A percentile compares a stretch with the other conserved stretches of the same genome.
phyloP scores from a whole-genome alignment of 2,329 filamentous ascomycete species.

The Escovopsis sp. region DNA sequence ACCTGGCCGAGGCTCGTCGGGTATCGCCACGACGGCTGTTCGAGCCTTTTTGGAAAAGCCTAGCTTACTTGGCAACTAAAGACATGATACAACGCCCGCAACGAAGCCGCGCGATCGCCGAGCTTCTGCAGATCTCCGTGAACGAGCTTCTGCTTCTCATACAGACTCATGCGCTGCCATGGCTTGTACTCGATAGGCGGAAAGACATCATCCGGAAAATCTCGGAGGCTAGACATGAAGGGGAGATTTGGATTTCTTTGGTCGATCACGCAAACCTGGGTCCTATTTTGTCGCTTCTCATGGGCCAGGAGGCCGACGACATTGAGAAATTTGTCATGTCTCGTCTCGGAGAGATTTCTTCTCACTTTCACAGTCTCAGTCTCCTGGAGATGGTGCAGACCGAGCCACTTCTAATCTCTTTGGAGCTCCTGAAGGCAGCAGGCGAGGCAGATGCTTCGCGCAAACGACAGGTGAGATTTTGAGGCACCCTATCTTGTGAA shows the following conservation, averaged over 20 bases:
- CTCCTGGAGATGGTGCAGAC: constrained; percentile 56
- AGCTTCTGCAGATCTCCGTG: constrained; percentile 63
- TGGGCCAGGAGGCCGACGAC: constrained; percentile 41
- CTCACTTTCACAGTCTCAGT: constrained; percentile 51
- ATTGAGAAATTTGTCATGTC: constrained; percentile 53
- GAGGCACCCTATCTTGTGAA: no score
- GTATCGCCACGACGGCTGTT: constrained; percentile 56
- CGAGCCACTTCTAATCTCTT: constrained; percentile 61
- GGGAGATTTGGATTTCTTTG: constrained; percentile 42
- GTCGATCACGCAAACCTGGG: constrained; percentile 43
- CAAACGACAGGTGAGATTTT: constrained; percentile 38
- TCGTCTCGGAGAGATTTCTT: constrained; percentile 52
- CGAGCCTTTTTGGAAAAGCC: constrained; percentile 73
- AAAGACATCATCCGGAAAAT: constrained; percentile 69
- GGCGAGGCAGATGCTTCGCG: constrained; percentile 50
- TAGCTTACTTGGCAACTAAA: constrained; percentile 71
- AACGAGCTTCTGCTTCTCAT: constrained; percentile 60
- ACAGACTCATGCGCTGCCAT: constrained; percentile 71
- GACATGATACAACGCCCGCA: constrained; percentile 72
- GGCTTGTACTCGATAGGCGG: constrained; percentile 66
- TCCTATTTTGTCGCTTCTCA: constrained; percentile 42
- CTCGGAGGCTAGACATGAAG: constrained; percentile 59
- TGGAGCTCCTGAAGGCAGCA: constrained; percentile 69
- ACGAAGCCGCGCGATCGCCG: constrained; percentile 64
- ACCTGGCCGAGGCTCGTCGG: constrained; percentile 51